Base-by-base conservation (phyloP, 768 basidiomycete species). In the Amanita thiersii region DNA sequence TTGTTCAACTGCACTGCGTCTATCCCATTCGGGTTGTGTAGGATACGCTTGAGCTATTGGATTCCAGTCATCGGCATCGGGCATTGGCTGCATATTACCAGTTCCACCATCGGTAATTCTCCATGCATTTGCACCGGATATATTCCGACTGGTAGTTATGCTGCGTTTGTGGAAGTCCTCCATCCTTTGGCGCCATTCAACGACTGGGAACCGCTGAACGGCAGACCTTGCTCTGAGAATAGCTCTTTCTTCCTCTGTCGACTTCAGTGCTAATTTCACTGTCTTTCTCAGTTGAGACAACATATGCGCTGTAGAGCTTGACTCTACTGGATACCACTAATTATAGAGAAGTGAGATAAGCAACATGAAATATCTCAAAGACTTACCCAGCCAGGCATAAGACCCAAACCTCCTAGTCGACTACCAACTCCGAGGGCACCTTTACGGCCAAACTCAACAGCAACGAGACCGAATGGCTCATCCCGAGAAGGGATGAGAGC, bases 281-380 rank as follows among this genome's bases (percentile, higher is more conserved):
- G 92, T 94, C 65, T 94, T 94, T 5, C 86, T 83, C 46, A 94
- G 64, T 57, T 96, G 92, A 9, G 92, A 94, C 55, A 92, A 66
- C 89, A 96, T 88, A 65, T 96, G 92, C 26, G 80, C 82, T 4
- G 90, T 92, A 19, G 92, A 83, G 48, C 70, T 90, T 0, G 90
- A 94, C 64, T 94, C 91, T 29, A 96, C 92, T 37, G 92, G 92
- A 73, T 91, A 94, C 92, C 92, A 96, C 89, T 91, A 49, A 11
- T 45, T 44, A 45, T 1, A 42, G 21, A 24, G 43, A 24, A 47
- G 42, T 5, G 40, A 38, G 36, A 10, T 17, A 32, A 11, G 50
- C 7, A 28, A 26, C 7, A 11, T 10, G 10, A 25, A 17, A 40
- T 11, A 31, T 19, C 7, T 25, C 31, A n/a, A 46, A 14, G 1